Conservation (phyloP, 2,329 filamentous ascomycete species). For the Leptodontidium sp. region DNA sequence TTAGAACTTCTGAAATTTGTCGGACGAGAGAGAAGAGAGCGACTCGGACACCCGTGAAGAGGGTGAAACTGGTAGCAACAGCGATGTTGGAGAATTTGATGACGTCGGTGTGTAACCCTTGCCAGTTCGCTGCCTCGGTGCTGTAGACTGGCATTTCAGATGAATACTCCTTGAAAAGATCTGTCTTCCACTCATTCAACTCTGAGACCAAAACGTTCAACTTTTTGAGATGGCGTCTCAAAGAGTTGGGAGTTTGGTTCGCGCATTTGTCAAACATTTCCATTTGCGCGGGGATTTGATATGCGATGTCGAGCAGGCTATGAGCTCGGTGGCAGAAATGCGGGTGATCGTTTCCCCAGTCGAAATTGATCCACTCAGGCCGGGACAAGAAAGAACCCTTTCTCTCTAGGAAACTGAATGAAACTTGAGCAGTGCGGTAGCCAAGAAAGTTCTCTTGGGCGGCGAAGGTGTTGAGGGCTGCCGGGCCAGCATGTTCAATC, state of each 20-base stretch:
- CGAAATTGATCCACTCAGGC: conserved; percentile 29
- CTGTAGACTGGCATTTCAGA: conserved; percentile 3
- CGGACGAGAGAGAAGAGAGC: conserved; percentile 24
- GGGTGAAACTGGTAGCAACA: conserved; percentile 24
- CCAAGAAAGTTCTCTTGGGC: conserved; percentile 28
- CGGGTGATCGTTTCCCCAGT: conserved; percentile 22
- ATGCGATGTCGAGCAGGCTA: conserved; percentile 28
- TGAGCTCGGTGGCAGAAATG: conserved; percentile 18
- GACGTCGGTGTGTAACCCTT: conserved; percentile 21
- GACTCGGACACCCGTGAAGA: conserved; percentile 26
- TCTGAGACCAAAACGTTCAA: conserved; percentile 24
- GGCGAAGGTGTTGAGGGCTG: conserved; percentile 7
- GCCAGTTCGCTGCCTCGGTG: conserved; percentile 25
- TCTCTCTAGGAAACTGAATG: conserved; percentile 26
- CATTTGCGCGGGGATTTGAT: conserved; percentile 30
- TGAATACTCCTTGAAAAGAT: conserved; percentile 25
- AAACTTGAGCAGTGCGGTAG: conserved; percentile 26
- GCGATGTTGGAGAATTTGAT: conserved; percentile 26
- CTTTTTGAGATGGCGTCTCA: conserved; percentile 21
- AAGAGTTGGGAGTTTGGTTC: not conserved
- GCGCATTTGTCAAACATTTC: conserved; percentile 28
- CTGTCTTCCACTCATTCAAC: conserved; percentile 27
- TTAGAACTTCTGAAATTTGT: conserved; percentile 25
- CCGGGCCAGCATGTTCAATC: conserved; percentile 31
- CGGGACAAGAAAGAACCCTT: conserved; percentile 23